Base-by-base conservation (phyloP, 2,329 filamentous ascomycete genomes). In the Intubia oerlemansii region DNA sequence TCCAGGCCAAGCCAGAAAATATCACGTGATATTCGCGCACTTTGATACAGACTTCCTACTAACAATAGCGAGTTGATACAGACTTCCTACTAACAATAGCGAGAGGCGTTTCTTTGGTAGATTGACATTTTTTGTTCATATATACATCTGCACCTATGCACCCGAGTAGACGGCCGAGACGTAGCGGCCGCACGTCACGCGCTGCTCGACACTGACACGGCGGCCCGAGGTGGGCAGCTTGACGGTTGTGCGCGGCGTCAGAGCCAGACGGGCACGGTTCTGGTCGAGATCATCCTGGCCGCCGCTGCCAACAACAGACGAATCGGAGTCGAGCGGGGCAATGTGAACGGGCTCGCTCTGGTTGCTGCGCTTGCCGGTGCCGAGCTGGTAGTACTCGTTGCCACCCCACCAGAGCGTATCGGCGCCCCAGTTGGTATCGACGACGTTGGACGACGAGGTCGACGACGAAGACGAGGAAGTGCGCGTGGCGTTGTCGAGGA, bases 401-500 rank as follows among this genome's bases (percentile, higher is more conserved):
- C 81, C 81, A 36, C 88, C 88, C 80, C 84, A 98, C 58, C 80
- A 90, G 2, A 95, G 48, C 17, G 84, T 72, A 46, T 95, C 88
- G 5, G 76, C 70, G 27, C 88, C 88, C 67, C 73, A 92, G 45
- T 88, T 84, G 2, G 72, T 80, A 42, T 82, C 76, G 38, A 78
- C 75, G n/a, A n/a, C n/a, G n/a, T n/a, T n/a, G n/a, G n/a, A n/a
- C 23, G 66, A 54, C 2, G 62, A 60, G 11, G 41, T 6, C 17
- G 19, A 15, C 10, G 29, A n/a, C 8, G 18, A 17, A 4, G 19
- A 10, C 4, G 29, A 12, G 2, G 71, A 52, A 5, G 82, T 59
- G 30, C 70, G 59, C 1, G 78, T 78, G 17, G 76, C 65, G 44
- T 93, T 93, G 43, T 71, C 64, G 68, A 95, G 72, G 8, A 88